Conservation (phyloP, 768 basidiomycete genomes). For the Tulasnella sp. region DNA sequence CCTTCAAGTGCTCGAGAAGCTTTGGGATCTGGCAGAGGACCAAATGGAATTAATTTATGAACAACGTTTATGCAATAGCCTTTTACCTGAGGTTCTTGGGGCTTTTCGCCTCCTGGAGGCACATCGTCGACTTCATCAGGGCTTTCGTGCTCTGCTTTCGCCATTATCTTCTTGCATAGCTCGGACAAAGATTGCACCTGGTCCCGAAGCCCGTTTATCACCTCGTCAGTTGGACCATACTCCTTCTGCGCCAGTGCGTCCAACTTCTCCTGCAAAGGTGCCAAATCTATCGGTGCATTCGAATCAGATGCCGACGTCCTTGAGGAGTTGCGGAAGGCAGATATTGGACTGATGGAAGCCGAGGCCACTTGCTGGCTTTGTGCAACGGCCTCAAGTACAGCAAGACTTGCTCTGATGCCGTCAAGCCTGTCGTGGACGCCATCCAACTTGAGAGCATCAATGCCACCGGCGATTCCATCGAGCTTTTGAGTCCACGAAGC, state of each 20-base stretch:
- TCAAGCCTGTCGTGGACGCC: slow-evolving; percentile 1
- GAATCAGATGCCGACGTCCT: background rate
- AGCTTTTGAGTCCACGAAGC: background rate
- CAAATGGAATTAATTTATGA: background rate
- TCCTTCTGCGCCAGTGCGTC: slow-evolving; percentile 4
- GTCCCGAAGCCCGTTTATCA: background rate
- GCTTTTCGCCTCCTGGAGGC: background rate
- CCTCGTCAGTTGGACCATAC: background rate
- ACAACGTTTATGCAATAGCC: background rate
- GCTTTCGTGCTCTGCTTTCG: background rate
- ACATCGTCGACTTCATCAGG: background rate
- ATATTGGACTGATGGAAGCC: background rate
- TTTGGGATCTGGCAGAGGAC: background rate
- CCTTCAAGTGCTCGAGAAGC: slow-evolving; percentile 10
- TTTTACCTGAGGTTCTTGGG: background rate
- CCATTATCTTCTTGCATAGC: background rate
- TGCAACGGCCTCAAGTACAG: slow-evolving; percentile 7
- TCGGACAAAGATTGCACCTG: background rate
- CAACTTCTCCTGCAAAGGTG: slow-evolving; percentile 3
- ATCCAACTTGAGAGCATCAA: background rate
- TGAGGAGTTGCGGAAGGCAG: slow-evolving; percentile 7
- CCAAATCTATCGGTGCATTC: background rate
- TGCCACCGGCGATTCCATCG: background rate
- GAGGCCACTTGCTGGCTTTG: background rate
- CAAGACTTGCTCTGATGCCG: slow-evolving; percentile 13